Evolutionary conservation across 306 rosid species (phyloP), one percentile per base, ranked within the genome.

Genomic region (Vicia sativa): DNA sequence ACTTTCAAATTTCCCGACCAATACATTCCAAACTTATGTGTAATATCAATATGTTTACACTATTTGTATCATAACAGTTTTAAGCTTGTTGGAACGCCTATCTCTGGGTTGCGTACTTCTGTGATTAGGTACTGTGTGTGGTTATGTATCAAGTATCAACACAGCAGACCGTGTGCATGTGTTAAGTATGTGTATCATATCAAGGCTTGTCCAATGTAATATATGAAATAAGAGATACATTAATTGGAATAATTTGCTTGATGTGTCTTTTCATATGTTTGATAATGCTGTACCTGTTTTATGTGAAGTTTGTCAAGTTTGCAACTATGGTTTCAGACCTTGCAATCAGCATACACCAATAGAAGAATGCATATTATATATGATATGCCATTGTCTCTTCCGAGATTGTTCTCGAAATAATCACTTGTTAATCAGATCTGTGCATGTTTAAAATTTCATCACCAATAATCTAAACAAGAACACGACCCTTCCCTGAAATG

Each of bases 381-480:
- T 18, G 62, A 37, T 53, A 37, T 43, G 50, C 9, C 9, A 25
- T 53, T 37, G 39, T 53, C 53, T 26, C 16, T 39, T 14, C 3
- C 16, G 34, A 43, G 25, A 54, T 55, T 64, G 66, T 50, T 35
- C 62, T 34, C 42, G 70, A 62, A 64, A 19, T 44, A 39, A 53
- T 53, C 64, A 60, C 38, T 7, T 37, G n/a, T 14, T n/a, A 58
- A 56, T 60, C 65, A 52, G 72, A 62, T 56, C 61, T 59, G 3
- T 35, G 8, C 39, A 9, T 16, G 45, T 50, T 55, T 46, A 13
- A 67, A 77, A 80, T 70, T 39, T 65, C 39, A 19, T 89, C 79
- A 92, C 98, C 96, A 89, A 72, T 83, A 89, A 80, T 89, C 95
- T 65, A 63, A 57, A 65, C 96, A 89, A 65, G 98, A 87, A 77